These are phyloP conservation scores for Amanita brunnescens DNA, from an alignment of 768 basidiomycete species.

Conservation along the genomic window DNA sequence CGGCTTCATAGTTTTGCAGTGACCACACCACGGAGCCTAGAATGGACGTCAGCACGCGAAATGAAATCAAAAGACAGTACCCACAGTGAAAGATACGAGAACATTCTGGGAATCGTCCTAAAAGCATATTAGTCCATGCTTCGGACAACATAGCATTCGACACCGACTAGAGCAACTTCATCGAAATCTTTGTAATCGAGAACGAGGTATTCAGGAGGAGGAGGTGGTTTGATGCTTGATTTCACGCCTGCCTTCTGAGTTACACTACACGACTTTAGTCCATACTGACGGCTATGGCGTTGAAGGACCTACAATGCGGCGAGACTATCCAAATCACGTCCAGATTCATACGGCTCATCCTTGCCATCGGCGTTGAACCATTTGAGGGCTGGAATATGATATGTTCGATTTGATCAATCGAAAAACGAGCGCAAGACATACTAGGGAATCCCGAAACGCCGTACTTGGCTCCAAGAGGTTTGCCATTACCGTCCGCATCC, in stretches of 20 bases:
- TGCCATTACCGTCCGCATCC: slow-evolving; percentile 85
- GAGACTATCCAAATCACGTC: slow-evolving; percentile 73
- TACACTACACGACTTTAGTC: slow-evolving; percentile 38
- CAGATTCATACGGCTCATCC: slow-evolving; percentile 61
- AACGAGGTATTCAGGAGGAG: slow-evolving; percentile 59
- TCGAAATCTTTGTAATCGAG: slow-evolving; percentile 71
- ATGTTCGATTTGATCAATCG: background rate
- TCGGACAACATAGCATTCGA: background rate
- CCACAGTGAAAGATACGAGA: slow-evolving; percentile 73
- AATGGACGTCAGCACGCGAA: slow-evolving; percentile 5
- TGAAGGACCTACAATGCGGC: slow-evolving; percentile 54
- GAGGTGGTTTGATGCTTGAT: slow-evolving; percentile 81
- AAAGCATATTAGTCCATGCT: background rate
- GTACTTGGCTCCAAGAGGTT: slow-evolving; percentile 65
- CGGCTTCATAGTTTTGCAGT: slow-evolving; percentile 91
- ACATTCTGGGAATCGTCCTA: slow-evolving; percentile 72
- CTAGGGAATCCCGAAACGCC: slow-evolving; percentile 84
- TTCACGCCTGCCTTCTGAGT: slow-evolving; percentile 69
- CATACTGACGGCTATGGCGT: background rate
- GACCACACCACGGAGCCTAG: slow-evolving; percentile 80
- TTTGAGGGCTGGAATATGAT: slow-evolving; percentile 56
- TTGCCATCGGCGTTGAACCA: slow-evolving; percentile 78
- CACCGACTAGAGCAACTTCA: slow-evolving; percentile 54
- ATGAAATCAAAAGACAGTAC: slow-evolving; percentile 15
- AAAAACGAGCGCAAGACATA: slow-evolving; percentile 29